A percentile compares a stretch with the other conserved stretches of the same genome.
Evolutionary conservation across 1,139 yeast species (phyloP).

Genomic region (Yarrowia galli): DNA sequence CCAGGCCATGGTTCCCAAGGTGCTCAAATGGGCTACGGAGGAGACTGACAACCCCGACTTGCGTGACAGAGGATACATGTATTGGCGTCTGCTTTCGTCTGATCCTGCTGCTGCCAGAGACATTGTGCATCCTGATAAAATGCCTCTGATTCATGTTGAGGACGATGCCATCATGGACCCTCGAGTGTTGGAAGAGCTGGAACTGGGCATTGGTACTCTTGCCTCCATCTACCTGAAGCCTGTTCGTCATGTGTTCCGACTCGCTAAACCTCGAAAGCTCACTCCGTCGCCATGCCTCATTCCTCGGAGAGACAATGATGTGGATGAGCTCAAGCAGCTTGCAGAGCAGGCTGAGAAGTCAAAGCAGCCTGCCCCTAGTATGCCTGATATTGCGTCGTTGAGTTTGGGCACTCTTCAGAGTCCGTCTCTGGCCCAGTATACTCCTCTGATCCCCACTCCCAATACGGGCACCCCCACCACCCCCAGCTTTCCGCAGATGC

Average conservation of each 20-base stretch:
- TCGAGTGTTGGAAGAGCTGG: constrained; percentile 76
- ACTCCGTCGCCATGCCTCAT: constrained; percentile 69
- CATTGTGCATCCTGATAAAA: constrained; percentile 61
- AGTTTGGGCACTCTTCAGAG: constrained; percentile 13
- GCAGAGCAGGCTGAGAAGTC: constrained; percentile 34
- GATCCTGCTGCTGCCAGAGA: constrained; percentile 56
- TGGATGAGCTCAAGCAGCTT: constrained; percentile 33
- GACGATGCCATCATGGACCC: constrained; percentile 73
- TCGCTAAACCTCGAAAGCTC: constrained; percentile 63
- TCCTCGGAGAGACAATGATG: constrained; percentile 46
- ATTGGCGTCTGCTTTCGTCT: constrained; percentile 79
- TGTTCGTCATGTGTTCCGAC: constrained; percentile 75
- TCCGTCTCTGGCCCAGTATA: constrained; percentile 16
- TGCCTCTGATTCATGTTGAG: constrained; percentile 71
- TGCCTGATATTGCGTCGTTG: constrained; percentile 26
- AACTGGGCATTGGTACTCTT: constrained; percentile 78
- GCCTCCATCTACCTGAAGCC: constrained; percentile 89
- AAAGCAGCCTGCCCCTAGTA: constrained; percentile 14
- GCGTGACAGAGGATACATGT: constrained; percentile 83
- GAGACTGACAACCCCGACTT: constrained; percentile 80
- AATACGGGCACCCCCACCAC: constrained; percentile 16
- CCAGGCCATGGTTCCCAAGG: constrained; percentile 63
- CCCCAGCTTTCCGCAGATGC: constrained; percentile 29
- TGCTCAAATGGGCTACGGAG: constrained; percentile 77
- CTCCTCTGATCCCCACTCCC: constrained; percentile 28